Percentiles rank a stretch among this genome's conserved stretches.
These are phyloP conservation scores for Kwoniella sp. DNA, from an alignment of 768 basidiomycete species.

Conservation along the genomic window DNA sequence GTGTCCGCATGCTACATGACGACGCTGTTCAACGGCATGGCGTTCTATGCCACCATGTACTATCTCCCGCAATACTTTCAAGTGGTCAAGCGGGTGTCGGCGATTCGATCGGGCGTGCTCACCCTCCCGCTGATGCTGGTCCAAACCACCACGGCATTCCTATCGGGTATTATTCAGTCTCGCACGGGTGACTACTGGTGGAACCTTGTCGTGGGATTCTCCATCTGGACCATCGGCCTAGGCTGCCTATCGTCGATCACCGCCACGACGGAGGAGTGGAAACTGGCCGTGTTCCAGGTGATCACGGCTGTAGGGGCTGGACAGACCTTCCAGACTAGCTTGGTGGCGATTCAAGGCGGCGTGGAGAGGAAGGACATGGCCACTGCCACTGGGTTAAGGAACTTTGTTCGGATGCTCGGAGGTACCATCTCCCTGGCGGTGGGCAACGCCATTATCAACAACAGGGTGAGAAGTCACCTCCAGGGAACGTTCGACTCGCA, in stretches of 20 bases:
- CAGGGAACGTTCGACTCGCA: neutral
- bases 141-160: constrained; percentile 56
- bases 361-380: constrained; percentile 70
- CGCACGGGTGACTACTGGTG: constrained; percentile 64
- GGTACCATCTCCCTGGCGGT: constrained; percentile 64
- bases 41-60: constrained; percentile 54
- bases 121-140: constrained; percentile 66
- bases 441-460: constrained; percentile 35
- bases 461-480: constrained; percentile 18
- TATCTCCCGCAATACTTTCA: constrained; percentile 75
- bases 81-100: constrained; percentile 63
- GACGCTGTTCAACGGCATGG: constrained; percentile 61
- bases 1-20: constrained; percentile 65
- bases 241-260: constrained; percentile 66
- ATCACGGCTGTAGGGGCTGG: constrained; percentile 63
- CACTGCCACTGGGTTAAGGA: constrained; percentile 59
- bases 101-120: constrained; percentile 63
- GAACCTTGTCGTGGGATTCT: constrained; percentile 63
- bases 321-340: constrained; percentile 49
- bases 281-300: constrained; percentile 61
- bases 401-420: constrained; percentile 64
- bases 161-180: constrained; percentile 61
- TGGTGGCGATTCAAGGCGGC: constrained; percentile 64
- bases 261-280: constrained; percentile 54
- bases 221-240: constrained; percentile 65